Conservation (phyloP, 441 rosid species). For the Brassica hybrid region DNA sequence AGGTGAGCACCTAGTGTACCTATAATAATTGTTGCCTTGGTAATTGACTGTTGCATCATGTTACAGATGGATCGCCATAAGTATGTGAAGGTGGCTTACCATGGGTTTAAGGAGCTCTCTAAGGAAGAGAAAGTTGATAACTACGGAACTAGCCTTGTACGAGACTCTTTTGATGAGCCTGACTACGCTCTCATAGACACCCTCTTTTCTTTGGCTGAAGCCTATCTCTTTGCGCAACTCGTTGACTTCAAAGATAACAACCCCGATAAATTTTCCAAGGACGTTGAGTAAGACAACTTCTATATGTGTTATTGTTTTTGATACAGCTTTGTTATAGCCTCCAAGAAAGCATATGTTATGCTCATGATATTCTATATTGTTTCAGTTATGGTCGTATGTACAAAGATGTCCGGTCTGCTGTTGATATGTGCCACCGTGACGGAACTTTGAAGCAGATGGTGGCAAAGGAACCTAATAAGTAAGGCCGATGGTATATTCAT, state of each 20-base stretch:
- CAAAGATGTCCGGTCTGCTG: constrained; percentile 95
- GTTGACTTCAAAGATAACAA: constrained; percentile 86
- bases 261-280: constrained; percentile 67
- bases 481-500: constrained; percentile 24
- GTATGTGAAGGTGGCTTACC: constrained; percentile 97
- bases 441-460: constrained; percentile 98
- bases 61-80: constrained; percentile 97
- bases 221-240: constrained; percentile 95
- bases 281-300: constrained; percentile 62
- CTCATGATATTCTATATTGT: neutral
- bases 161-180: constrained; percentile 95
- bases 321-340: neutral
- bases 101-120: constrained; percentile 89
- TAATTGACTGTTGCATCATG: constrained; percentile 30
- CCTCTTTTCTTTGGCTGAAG: constrained; percentile 95
- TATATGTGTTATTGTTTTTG: constrained; percentile 1
- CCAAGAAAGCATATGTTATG: neutral
- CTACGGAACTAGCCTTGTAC: constrained; percentile 85
- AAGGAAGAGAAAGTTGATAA: constrained; percentile 91
- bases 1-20: constrained; percentile 51
- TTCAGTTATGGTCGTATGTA: constrained; percentile 82
- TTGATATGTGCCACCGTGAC: constrained; percentile 98
- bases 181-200: constrained; percentile 95
- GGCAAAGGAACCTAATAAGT: constrained; percentile 84
- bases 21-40: constrained; percentile 4